Base-by-base conservation (phyloP, 345 rosid species). In the Eucalyptus leucophloia region DNA sequence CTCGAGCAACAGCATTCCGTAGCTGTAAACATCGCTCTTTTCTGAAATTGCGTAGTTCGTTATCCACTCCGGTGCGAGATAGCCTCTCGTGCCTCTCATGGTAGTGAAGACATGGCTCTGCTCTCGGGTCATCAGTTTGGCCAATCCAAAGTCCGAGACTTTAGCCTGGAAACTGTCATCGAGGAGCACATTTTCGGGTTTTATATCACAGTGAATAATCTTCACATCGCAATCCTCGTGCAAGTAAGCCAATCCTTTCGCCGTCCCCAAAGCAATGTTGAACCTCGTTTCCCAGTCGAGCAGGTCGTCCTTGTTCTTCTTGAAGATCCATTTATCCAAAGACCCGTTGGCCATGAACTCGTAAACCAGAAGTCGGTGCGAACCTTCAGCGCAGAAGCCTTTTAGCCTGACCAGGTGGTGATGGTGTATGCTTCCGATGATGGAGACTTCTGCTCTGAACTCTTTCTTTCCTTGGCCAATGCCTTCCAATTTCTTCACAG, bases 381-480 rank as follows among this genome's bases (percentile, higher is more conserved):
- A 54, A 51, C 98, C 98, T 93, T 97, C 99, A 26, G 98, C 95
- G 54, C 99, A 98, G 87, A 96, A 97, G n/a, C 99, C 99, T 90
- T 90, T 95, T n/a, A 98, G 94, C 92, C 94, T 92, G n/a, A 97
- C 99, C 93, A 98, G 91, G 90, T 98, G 99, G 65, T 92, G 95
- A 90, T 98, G 99, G 90, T 98, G 99, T 88, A 96, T 95, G 88
- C 98, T 96, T 58, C 99, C 99, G 10, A 98, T 97, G 62, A 94
- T 98, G 87, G 97, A 94, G 86, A 98, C 99, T 90, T 98, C 99
- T 6, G 99, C 99, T 92, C 99, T 93, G 49, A 98, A 98, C 89
- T 97, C 99, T 89, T 98, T 98, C 93, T 95, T 96, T 7, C 99
- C 99, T 88, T 98, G 99, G 60, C 99, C 99, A 19, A 98, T 93